Evolutionary conservation across 2,329 filamentous ascomycete genomes (phyloP).

Genomic region (Aspergillus eucalypticola): DNA sequence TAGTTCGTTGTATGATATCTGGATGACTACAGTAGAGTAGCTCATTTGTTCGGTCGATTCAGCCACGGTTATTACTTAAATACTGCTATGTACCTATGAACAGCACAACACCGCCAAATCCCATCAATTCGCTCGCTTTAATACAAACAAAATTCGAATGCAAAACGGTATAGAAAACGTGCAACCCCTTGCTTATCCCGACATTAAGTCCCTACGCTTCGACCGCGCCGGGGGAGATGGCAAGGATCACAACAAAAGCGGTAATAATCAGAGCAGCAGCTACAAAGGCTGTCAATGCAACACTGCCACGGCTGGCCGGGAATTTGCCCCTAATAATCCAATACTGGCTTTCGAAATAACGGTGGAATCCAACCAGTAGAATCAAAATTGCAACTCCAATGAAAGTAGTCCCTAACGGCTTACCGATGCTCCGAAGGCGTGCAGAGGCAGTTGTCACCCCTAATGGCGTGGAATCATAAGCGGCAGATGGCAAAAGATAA

Average conservation of each 20-base stretch:
- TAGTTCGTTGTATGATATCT: too few species aligned
- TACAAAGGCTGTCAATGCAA: conserved; percentile 59
- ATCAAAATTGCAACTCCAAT: conserved; percentile 62
- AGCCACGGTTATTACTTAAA: too few species aligned
- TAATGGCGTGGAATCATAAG: conserved; percentile 22
- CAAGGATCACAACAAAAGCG: conserved; percentile 61
- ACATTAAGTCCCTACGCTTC: conserved; percentile 24
- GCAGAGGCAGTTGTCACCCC: conserved; percentile 17
- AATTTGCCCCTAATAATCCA: conserved; percentile 68
- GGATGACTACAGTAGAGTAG: too few species aligned
- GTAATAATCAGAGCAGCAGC: conserved; percentile 59
- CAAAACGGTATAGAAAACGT: too few species aligned
- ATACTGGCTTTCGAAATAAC: conserved; percentile 67
- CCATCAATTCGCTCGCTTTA: too few species aligned
- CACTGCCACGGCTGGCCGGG: conserved; percentile 62
- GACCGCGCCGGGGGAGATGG: conserved; percentile 49
- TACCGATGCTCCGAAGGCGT: conserved; percentile 55
- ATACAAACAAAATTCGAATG: too few species aligned
- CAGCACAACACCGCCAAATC: too few species aligned
- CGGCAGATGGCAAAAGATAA: conserved; percentile 19
- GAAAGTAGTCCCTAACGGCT: conserved; percentile 66
- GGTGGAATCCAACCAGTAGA: conserved; percentile 62
- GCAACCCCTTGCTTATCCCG: too few species aligned
- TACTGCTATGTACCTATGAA: too few species aligned
- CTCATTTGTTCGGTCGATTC: too few species aligned